phyloP scores from a whole-genome alignment of 805 yeast species.

The Candida coleopterorum region DNA sequence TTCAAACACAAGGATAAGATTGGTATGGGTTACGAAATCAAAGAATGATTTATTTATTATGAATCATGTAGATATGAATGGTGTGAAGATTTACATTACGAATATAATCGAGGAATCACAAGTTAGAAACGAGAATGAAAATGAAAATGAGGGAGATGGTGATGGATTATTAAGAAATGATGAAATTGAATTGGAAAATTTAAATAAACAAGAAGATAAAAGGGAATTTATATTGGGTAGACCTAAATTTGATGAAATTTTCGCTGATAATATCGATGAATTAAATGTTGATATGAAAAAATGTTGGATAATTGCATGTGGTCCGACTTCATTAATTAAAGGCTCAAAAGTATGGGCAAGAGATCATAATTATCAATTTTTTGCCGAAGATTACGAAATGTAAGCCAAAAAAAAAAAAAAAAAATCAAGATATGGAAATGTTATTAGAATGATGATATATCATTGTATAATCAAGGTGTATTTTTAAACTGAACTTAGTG shows the following conservation, averaged over 20 bases:
- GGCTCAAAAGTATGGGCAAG: conserved; percentile 38
- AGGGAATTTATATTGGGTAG: conserved; percentile 23
- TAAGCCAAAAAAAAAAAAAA: too few species aligned
- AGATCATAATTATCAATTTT: conserved; percentile 29
- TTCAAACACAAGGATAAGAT: conserved; percentile 21
- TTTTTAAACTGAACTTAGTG: too few species aligned
- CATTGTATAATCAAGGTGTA: too few species aligned
- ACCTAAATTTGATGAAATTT: conserved; percentile 36
- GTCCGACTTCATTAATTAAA: conserved; percentile 43
- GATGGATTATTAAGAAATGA: conserved; percentile 11
- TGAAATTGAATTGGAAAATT: conserved; percentile 17
- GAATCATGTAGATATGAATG: conserved; percentile 23
- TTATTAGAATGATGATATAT: too few species aligned
- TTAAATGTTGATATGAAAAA: conserved; percentile 30
- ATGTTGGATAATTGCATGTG: conserved; percentile 54
- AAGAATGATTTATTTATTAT: conserved; percentile 45
- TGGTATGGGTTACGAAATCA: conserved; percentile 54
- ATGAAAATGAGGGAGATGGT: conserved; percentile 16
- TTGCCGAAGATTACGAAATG: conserved; percentile 42
- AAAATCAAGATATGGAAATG: too few species aligned
- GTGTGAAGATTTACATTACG: conserved; percentile 40
- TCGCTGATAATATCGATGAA: conserved; percentile 24
- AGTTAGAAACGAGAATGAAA: neutral
- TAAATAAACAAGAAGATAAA: neutral
- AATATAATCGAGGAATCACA: conserved; percentile 6